Base-by-base conservation (phyloP, 208 protist genomes). In the Trypanosoma brucei region DNA sequence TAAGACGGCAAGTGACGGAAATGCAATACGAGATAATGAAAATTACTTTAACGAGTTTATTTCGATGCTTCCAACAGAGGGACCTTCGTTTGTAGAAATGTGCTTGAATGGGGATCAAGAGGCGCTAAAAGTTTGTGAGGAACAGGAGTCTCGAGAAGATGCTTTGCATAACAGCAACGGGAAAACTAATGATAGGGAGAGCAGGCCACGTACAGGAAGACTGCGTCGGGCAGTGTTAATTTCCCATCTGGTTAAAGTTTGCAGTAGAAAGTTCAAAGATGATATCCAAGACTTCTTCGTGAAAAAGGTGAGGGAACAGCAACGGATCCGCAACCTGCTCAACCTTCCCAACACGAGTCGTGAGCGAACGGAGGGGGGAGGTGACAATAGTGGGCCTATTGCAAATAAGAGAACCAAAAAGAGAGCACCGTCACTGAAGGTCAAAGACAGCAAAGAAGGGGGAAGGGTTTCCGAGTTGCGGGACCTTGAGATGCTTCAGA, bases 231-330 rank as follows among this genome's bases (percentile, higher is more conserved):
- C 48, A 1, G 68, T 22, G 34, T n/a, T 68, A 1, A 68, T 75
- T 65, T 40, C 58, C 2, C 30, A 52, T 6, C 36, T 76, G 3
- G 53, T 54, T n/a, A 30, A 30, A n/a, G 30, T 75, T 14, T 53
- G 60, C 58, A 92, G 83, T 55, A 46, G 66, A 35, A 75, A 77
- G 5, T 97, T 98, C 68, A 83, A 83, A 22, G 65, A 88, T 2
- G 90, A 96, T 40, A 64, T 97, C 38, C 14, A 62, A 14, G 56
- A 62, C 3, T 97, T 97, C 39, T 90, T 93, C 59, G 50, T 67
- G 36, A 70, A 62, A 55, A 88, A 88, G 54, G 65, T 83, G 7
- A 56, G 61, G 51, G 76, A 92, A 60, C 87, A 90, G 63, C 37
- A 36, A 3, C 58, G 59, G 33, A 76, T 94, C 50, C 85, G 85